Conservation (phyloP, 208 protist genomes). For the Herpetomonas tarakana region DNA sequence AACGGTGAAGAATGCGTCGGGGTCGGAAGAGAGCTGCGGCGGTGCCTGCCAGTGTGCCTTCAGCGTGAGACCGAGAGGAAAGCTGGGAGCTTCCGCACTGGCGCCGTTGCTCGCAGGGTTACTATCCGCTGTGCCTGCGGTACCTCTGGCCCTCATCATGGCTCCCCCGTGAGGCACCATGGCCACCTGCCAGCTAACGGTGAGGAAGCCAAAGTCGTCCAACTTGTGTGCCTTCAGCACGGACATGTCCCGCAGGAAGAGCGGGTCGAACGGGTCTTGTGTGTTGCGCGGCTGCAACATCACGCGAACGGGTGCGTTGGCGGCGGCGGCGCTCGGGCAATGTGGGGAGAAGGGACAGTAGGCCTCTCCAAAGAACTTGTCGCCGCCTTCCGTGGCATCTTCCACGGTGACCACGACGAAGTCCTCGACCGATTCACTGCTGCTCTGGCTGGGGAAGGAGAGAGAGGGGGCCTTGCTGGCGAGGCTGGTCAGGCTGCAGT, state of each 20-base stretch:
- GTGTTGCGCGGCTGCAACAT: slow-evolving; percentile 78
- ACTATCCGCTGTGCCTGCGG: neutral
- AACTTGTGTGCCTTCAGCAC: slow-evolving; percentile 39
- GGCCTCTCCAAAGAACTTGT: slow-evolving; percentile 56
- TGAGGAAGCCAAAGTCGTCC: slow-evolving; percentile 84
- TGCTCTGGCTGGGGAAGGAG: neutral
- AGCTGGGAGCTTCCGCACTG: slow-evolving; percentile 13
- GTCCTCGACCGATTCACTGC: slow-evolving; percentile 29
- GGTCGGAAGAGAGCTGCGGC: slow-evolving; percentile 26
- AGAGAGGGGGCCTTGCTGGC: neutral
- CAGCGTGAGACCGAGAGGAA: slow-evolving; percentile 72
- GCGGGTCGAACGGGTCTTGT: slow-evolving; percentile 48
- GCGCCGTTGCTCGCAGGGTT: neutral
- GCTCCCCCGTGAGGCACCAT: slow-evolving; percentile 69
- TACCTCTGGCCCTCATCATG: slow-evolving; percentile 22
- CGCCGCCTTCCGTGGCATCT: slow-evolving; percentile 24
- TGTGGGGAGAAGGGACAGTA: slow-evolving; percentile 75
- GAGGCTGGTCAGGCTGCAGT: slow-evolving; percentile 29
- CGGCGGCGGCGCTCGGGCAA: slow-evolving; percentile 30
- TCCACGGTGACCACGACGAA: slow-evolving; percentile 56
- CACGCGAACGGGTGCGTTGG: slow-evolving; percentile 44
- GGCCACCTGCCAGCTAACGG: slow-evolving; percentile 61
- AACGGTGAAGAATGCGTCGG: slow-evolving; percentile 51
- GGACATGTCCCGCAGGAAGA: slow-evolving; percentile 53
- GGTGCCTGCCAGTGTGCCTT: slow-evolving; percentile 67